Evolutionary conservation across 306 rosid species (phyloP), one percentile per base, ranked within the genome.

Genomic region (Geum urbanum): DNA sequence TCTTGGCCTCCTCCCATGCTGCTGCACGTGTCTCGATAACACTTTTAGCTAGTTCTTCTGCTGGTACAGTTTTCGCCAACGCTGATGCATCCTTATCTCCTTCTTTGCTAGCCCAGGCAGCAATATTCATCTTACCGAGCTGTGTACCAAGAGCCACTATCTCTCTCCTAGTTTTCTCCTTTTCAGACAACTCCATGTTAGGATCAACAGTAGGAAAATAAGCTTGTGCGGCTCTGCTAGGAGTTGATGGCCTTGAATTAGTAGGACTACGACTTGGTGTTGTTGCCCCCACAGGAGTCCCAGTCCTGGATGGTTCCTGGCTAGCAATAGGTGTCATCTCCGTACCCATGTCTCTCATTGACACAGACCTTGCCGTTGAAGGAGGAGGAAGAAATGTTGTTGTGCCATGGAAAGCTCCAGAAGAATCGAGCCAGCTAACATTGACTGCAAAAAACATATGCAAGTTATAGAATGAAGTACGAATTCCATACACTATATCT

Each of bases 301-400:
- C 96, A 55, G 91, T 92, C 78, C 98, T 80, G 59, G 98, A 92
- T 49, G 98, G 98, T 76, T 92, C 98, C 81, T 92, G 98, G 78
- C 98, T 92, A 57, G 97, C 96, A 67, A 92, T 88, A 51, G 98
- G 97, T 41, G 98, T 92, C 98, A 92, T 92, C 83, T 92, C 98
- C 18, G 98, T 92, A 47, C 98, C 98, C 98, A 92, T 92, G 72
- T 92, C 98, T 83, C 97, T 85, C 98, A 92, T 92, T 7, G 98
- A 92, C 71, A 92, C 97, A 52, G 98, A 92, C 70, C 98, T 86
- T 75, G 98, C 98, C 13, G 96, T 90, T 51, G 98, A 80, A 66
- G 94, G 88, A 61, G 97, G 96, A 53, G 97, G 97, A 73, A 90
- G 78, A 77, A 90, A 85, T 74, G 94, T 87, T 54, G 96, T 88